Conservation (phyloP, 306 rosid species). For the Vigna radiata region DNA sequence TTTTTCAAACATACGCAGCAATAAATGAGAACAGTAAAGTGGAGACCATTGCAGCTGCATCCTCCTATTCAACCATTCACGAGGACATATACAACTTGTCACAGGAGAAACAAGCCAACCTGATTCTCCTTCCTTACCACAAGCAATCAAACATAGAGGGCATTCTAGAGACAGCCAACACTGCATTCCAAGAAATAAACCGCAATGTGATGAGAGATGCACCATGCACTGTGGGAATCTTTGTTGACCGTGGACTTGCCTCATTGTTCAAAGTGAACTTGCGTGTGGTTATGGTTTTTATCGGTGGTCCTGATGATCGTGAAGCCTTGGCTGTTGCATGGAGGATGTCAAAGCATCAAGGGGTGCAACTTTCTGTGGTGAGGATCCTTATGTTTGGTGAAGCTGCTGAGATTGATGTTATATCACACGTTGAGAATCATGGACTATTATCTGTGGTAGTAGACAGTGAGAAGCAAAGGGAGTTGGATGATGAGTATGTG, state of each 20-base stretch:
- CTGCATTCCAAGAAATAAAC: conserved; percentile 36
- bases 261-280: conserved; percentile 30
- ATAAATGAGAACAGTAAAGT: background rate
- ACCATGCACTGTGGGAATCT: conserved; percentile 51
- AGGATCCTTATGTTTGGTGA: conserved; percentile 45
- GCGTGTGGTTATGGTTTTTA: conserved; percentile 38
- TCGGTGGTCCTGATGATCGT: conserved; percentile 66
- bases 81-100: conserved; percentile 51
- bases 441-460: conserved; percentile 12
- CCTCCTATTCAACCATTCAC: conserved; percentile 51
- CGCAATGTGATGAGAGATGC: conserved; percentile 47
- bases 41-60: conserved; percentile 45
- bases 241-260: conserved; percentile 49
- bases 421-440: background rate
- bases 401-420: conserved; percentile 29
- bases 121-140: conserved; percentile 57
- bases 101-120: conserved; percentile 42
- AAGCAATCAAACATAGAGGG: conserved; percentile 47
- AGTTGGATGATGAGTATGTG: conserved; percentile 54
- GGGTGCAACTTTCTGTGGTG: conserved; percentile 49
- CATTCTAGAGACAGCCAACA: conserved; percentile 31
- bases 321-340: conserved; percentile 67
- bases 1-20: conserved; percentile 28
- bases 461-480: conserved; percentile 40
- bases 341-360: conserved; percentile 60